Evolutionary conservation across 2,329 filamentous ascomycete genomes (phyloP), one percentile per base, ranked within the genome.

Genomic region (Teratosphaeria nubilosa): DNA sequence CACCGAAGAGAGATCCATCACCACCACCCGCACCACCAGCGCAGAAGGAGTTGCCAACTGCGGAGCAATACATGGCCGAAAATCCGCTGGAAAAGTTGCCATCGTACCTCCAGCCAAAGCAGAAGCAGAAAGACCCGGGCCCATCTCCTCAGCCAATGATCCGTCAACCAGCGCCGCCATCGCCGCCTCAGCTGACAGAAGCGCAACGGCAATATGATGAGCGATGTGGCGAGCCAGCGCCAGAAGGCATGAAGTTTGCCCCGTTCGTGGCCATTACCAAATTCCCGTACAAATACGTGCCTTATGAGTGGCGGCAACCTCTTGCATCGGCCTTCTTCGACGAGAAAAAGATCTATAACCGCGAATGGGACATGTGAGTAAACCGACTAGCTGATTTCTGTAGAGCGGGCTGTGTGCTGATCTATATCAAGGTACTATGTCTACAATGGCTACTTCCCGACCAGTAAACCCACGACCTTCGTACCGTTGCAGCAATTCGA

Each of bases 361-460:
- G 83, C 59, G 68, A 76, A 11, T 96, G 91, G 91, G 85, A 92
- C 62, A 75, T 95, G 88, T 94, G 77, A 79, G 86, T 78, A 45
- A 20, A 30, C 22, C 31, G 16, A 53, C 6, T 30, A 10, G 11
- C 6, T 24, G 10, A 16, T 13, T 16, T 30, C 7, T 9, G 51
- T 11, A 11, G 10, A n/a, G 51, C 30, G 51, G 7, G 51, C 7
- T 22, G 50, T 22, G 37, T 20, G 4, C 31, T 53, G 14, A 45
- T 3, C 16, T 54, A 4, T 22, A 10, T 53, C 13, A 7, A 70
- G 66, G 30, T 68, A 68, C 59, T 68, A 66, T 55, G 59, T 70
- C 41, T 62, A 62, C 55, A 62, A 63, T 16, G 56, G 66, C 13
- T 53, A 64, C 41, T 58, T 55, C 45, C 57, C 62, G 34, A 60